Base-by-base conservation (phyloP, 192 early-diverging fungal species). In the Backusella westeae region DNA sequence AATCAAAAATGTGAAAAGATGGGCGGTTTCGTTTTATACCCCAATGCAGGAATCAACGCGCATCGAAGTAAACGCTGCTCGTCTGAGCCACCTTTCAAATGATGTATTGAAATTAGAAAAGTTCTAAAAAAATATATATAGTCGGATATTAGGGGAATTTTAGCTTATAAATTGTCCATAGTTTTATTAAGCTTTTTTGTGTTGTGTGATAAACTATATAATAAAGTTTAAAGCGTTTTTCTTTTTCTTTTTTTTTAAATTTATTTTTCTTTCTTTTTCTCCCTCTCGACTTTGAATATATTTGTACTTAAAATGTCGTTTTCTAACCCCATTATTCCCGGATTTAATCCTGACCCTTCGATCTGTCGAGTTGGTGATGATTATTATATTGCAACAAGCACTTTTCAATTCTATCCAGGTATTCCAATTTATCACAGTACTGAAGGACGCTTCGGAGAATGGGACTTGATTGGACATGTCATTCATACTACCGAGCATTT, bases 61-160 rank as follows among this genome's bases (percentile, higher is more conserved):
- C 12, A 63, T 29, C 12, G 56, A 63, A 29, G 56, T 63, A 29
- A 29, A 63, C 12, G 29, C 56, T 63, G 56, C 29, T 8, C 56
- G 56, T 23, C 1, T 63, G 21, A 63, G 56, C 59, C 76, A 77
- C 41, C 35, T 77, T 32, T 70, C 76, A 53, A 49, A 35, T 36
- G 76, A 77, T 53, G 76, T 70, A 38, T 26, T 77, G 29, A 69
- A 56, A 38, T 65, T 77, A 29, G 76, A 77, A 71, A 35, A 53
- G 32, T 77, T 77, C 29, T 77, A 66, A 63, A 75, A 63, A 72
- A 36, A 72, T n/a, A n/a, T n/a, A 36, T 21, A 36, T 19, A 19
- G 1, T 59, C 53, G 53, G 53, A 59, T 59, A 59, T 26, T 59
- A 59, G 53, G 53, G 53, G 53, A 59, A 3, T 59, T 59, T 59